A percentile compares a stretch with the other conserved stretches of the same genome.
These are phyloP conservation scores for Aspergillus saccharolyticus DNA, from an alignment of 495 filamentous ascomycete species.

Conservation along the genomic window DNA sequence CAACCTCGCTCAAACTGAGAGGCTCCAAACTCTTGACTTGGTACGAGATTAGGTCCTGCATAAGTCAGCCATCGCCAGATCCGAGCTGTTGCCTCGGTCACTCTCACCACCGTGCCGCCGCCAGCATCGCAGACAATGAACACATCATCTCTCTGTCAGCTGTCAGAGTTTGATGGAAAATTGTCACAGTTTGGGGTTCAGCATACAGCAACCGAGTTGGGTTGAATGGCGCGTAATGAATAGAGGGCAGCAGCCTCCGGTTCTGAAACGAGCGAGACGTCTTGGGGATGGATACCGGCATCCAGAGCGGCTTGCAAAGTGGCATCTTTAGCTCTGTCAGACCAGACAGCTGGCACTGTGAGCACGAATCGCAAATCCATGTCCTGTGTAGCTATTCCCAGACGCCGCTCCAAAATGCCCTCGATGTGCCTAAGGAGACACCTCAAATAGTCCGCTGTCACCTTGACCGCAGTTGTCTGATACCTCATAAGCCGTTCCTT, in stretches of 20 bases:
- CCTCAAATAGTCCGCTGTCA: slow-evolving; percentile 36
- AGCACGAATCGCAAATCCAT: slow-evolving; percentile 35
- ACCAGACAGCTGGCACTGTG: slow-evolving; percentile 55
- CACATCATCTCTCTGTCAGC: slow-evolving; percentile 32
- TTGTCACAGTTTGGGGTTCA: background rate
- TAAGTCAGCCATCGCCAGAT: background rate
- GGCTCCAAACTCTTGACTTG: slow-evolving; percentile 11
- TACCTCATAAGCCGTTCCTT: slow-evolving; percentile 1
- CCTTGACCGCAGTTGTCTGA: slow-evolving; percentile 5
- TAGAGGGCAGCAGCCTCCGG: slow-evolving; percentile 58
- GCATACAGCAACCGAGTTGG: slow-evolving; percentile 18
- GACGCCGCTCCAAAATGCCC: slow-evolving; percentile 23
- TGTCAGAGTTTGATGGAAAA: no score
- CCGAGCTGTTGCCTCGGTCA: background rate
- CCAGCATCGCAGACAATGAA: slow-evolving; percentile 56
- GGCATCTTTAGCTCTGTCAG: slow-evolving; percentile 44
- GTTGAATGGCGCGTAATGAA: slow-evolving; percentile 34
- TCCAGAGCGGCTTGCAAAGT: slow-evolving; percentile 40
- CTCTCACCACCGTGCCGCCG: slow-evolving; percentile 55
- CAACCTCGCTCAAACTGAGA: slow-evolving; percentile 14
- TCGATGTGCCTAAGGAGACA: slow-evolving; percentile 35
- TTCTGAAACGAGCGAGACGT: slow-evolving; percentile 52
- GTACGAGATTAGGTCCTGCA: slow-evolving; percentile 45
- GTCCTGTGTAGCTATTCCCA: slow-evolving; percentile 16
- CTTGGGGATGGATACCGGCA: slow-evolving; percentile 40